A percentile compares a stretch with the other conserved stretches of the same genome.
Conservation (phyloP, 2,329 filamentous ascomycete species). For the Sporothrix sp. region DNA sequence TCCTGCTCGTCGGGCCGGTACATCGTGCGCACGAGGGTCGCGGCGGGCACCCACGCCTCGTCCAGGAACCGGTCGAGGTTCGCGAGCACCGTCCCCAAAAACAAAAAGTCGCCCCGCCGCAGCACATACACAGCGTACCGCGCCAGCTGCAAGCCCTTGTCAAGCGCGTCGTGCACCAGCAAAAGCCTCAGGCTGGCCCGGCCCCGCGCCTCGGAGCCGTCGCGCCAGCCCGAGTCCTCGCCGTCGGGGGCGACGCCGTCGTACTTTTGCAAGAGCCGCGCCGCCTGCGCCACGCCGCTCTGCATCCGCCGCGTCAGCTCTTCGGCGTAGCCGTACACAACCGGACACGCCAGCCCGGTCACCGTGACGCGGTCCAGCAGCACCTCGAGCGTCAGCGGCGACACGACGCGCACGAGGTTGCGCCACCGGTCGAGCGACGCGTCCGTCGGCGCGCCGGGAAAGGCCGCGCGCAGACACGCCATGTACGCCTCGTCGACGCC, state of each 20-base stretch:
- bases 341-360: not conserved
- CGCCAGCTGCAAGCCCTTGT: not conserved
- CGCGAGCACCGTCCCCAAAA: not conserved
- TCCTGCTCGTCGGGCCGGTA: not conserved
- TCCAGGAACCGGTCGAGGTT: not conserved
- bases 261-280: constrained; percentile 3
- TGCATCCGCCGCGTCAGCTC: not conserved
- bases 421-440: not conserved
- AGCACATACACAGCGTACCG: not conserved
- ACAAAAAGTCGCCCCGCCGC: not conserved
- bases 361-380: not conserved
- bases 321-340: not conserved
- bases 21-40: too few species aligned
- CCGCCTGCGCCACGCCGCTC: not conserved
- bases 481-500: not conserved
- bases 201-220: not conserved
- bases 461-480: too few species aligned
- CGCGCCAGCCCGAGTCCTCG: not conserved
- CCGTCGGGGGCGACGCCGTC: not conserved
- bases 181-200: not conserved
- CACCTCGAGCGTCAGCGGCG: not conserved
- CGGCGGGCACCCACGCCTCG: not conserved
- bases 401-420: not conserved
- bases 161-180: not conserved
- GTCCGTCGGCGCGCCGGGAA: not conserved